Evolutionary conservation across 2,329 filamentous ascomycete genomes (phyloP).

Genomic region (Phialophora expanda): DNA sequence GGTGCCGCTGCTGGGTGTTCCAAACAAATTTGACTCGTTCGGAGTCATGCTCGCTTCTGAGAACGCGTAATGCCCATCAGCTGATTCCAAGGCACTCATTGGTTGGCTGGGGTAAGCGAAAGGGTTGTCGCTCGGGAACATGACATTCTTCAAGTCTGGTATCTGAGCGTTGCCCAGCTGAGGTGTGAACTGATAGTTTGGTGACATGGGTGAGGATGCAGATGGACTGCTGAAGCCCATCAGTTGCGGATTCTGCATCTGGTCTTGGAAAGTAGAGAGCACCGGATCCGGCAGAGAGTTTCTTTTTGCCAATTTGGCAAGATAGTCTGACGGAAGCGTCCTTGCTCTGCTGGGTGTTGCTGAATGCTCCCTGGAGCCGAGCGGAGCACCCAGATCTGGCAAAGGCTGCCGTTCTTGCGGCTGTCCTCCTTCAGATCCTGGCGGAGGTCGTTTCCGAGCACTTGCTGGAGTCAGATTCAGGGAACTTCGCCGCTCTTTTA

Average conservation of each 20-base stretch:
- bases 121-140: conserved; percentile 57
- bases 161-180: conserved; percentile 41
- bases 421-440: conserved; percentile 34
- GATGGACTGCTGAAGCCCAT: conserved; percentile 41
- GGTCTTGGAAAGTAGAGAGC: conserved; percentile 39
- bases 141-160: conserved; percentile 57
- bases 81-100: conserved; percentile 36
- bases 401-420: conserved; percentile 19
- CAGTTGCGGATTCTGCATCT: conserved; percentile 35
- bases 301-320: conserved; percentile 35
- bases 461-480: conserved; percentile 47
- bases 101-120: conserved; percentile 58
- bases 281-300: conserved; percentile 40
- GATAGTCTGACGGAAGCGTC: conserved; percentile 36
- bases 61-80: conserved; percentile 30
- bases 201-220: conserved; percentile 26
- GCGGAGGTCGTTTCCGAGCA: conserved; percentile 56
- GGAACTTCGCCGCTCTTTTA: conserved; percentile 62
- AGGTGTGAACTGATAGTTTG: conserved; percentile 40
- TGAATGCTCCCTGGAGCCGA: conserved; percentile 22
- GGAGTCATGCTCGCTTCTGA: conserved; percentile 22
- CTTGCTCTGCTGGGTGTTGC: conserved; percentile 30
- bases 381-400: conserved; percentile 18
- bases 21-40: conserved; percentile 21
- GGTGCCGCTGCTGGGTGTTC: conserved; percentile 41